Evolutionary conservation across 2,329 filamentous ascomycete genomes (phyloP), one percentile per base, ranked within the genome.

Genomic region (Chrysoporthe deuterocubensis): DNA sequence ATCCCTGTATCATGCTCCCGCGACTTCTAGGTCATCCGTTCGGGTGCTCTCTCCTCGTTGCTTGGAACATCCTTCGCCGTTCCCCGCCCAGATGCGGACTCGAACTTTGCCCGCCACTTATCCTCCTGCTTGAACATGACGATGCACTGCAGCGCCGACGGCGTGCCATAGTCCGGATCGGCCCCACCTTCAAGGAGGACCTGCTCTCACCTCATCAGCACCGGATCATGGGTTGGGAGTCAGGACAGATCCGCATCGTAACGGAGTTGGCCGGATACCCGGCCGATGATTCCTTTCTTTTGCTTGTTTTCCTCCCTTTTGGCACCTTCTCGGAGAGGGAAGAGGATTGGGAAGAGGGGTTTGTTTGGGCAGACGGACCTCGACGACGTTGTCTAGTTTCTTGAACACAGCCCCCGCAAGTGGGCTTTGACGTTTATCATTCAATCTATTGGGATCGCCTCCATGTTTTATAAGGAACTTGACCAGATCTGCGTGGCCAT

Each of bases 361-460:
- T 21, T 16, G 13, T 16, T 11, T 34, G 21, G 26, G 50, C 26
- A 37, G 37, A 69, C 76, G 62, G 68, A 86, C 84, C 75, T 86
- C 85, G 8, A 92, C 84, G 2, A 92, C 87, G 2, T 84, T 85
- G 64, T 86, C 84, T 73, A 90, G 88, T 13, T 86, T 87, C 78
- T 93, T 93, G 76, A 93, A 93, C 7, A 93, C 87, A 0, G 90
- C 90, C 0, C 91, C 90, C 0, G 90, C 90, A 3, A 93, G 80
- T 0, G 89, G 87, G 70, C 88, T 91, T 77, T 92, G 91, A 0
- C 87, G 88, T 59, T 86, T 79, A 69, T 90, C 90, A 70, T 93
- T 93, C 40, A 92, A 74, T 1, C 85, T 81, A 75, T 93, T 92
- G 0, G 89, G 84, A 73, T 92, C 89, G 1, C 89, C 89, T 1